Evolutionary conservation across 768 basidiomycete genomes (phyloP).

Genomic region (Inosperma sp.): DNA sequence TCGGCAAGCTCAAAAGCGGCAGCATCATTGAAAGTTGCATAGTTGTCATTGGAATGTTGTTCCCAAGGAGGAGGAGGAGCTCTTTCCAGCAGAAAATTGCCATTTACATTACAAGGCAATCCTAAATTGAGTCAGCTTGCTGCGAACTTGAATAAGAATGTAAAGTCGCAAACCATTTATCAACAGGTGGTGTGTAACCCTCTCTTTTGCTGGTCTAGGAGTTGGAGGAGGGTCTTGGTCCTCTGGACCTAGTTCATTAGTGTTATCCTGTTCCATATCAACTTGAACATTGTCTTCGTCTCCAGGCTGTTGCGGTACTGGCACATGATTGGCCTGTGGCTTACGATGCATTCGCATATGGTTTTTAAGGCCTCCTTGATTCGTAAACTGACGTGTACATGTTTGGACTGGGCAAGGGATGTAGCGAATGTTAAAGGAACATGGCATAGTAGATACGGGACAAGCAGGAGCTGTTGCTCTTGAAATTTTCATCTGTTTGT

Average conservation of each 20-base stretch:
- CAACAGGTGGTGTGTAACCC: slow-evolving; percentile 1
- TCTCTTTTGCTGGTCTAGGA: too few species aligned
- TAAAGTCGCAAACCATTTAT: neutral
- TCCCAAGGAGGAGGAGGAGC: slow-evolving; percentile 2
- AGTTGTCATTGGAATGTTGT: slow-evolving; percentile 1
- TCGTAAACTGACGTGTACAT: neutral
- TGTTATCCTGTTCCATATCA: neutral
- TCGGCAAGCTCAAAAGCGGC: slow-evolving; percentile 18
- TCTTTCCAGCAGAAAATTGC: slow-evolving; percentile 2
- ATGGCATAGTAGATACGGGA: neutral
- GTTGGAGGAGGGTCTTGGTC: too few species aligned
- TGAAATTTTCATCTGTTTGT: neutral
- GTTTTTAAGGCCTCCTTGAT: neutral
- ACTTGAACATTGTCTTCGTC: neutral
- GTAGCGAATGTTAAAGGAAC: neutral
- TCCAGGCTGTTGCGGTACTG: neutral
- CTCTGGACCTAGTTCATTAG: too few species aligned
- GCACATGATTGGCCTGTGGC: neutral
- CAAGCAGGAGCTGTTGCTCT: neutral
- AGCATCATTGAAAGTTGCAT: slow-evolving; percentile 13
- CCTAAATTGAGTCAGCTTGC: neutral
- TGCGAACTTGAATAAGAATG: neutral
- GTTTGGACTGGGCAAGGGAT: neutral
- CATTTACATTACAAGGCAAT: slow-evolving; percentile 5
- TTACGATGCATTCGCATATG: neutral